A percentile compares a stretch with the other conserved stretches of the same genome.
Conservation (phyloP, 345 rosid species). For the Citrus hindsii region DNA sequence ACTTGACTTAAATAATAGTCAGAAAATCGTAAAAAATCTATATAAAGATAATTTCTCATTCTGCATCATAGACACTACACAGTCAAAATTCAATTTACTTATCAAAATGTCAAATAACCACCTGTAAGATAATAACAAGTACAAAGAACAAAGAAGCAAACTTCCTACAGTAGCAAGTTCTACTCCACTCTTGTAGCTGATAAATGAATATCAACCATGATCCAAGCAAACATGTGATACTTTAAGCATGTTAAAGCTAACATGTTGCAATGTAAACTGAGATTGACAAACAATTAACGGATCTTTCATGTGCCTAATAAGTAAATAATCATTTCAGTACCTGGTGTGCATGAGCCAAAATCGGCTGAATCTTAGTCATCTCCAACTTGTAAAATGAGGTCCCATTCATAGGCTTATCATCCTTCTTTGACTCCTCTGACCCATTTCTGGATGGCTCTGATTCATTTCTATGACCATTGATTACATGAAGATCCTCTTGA, state of each 20-base stretch:
- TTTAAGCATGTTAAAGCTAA: neutral
- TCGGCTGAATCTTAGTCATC: constrained; percentile 68
- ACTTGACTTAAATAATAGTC: neutral
- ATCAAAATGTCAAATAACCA: neutral
- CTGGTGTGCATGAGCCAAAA: constrained; percentile 74
- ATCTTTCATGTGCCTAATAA: neutral
- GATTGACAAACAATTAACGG: neutral
- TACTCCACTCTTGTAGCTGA: neutral
- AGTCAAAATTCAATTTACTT: neutral
- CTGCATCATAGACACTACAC: neutral
- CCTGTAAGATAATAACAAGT: neutral
- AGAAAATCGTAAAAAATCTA: neutral
- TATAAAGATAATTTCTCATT: neutral
- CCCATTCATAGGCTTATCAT: constrained; percentile 37
- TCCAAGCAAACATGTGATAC: neutral
- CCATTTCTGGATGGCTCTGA: constrained; percentile 28
- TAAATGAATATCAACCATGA: neutral
- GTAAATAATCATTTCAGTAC: constrained; percentile 32
- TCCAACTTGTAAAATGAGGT: constrained; percentile 82
- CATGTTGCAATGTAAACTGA: neutral
- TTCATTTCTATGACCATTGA: constrained; percentile 38
- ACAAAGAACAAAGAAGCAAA: neutral
- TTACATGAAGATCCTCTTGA: constrained; percentile 32
- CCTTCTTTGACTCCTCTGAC: constrained; percentile 36
- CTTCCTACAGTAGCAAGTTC: neutral